Conservation (phyloP, 2,329 filamentous ascomycete genomes). For the Fusarium sp. region DNA sequence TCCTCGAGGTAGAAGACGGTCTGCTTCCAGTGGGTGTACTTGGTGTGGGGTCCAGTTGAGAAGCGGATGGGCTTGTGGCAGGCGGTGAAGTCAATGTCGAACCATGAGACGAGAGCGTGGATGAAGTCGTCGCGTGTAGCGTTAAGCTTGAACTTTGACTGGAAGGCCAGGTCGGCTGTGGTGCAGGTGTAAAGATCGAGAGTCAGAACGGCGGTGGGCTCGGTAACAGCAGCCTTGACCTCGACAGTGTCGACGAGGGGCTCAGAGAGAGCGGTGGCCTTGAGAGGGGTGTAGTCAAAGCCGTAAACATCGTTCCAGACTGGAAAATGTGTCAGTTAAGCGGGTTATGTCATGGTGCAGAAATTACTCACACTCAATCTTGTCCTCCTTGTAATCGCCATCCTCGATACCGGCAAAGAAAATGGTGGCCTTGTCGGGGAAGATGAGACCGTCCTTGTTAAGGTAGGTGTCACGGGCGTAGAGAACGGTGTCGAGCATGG, state of each 20-base stretch:
- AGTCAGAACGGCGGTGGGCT: conserved; percentile 85
- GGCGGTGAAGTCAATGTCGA: conserved; percentile 97
- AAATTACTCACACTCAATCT: conserved; percentile 89
- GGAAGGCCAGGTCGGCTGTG: conserved; percentile 85
- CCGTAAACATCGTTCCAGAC: conserved; percentile 99
- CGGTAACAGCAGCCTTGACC: conserved; percentile 95
- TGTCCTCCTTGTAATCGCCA: conserved; percentile 99
- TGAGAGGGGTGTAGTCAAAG: conserved; percentile 95
- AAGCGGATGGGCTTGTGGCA: conserved; percentile 99
- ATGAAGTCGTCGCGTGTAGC: conserved; percentile 92
- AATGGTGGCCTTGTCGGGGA: conserved; percentile 98
- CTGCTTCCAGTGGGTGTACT: conserved; percentile 99
- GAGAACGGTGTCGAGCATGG: conserved; percentile 97
- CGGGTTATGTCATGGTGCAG: not conserved
- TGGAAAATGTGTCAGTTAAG: conserved; percentile 54
- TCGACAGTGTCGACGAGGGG: conserved; percentile 98
- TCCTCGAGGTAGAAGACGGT: conserved; percentile 98
- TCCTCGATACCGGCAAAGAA: conserved; percentile 98
- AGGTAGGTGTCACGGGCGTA: conserved; percentile 97
- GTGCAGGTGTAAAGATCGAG: conserved; percentile 95
- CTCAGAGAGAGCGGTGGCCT: conserved; percentile 92
- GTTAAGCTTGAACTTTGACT: conserved; percentile 76
- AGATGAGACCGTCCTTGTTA: conserved; percentile 88
- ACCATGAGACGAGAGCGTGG: conserved; percentile 97
- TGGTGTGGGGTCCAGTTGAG: conserved; percentile 96